Percentiles rank a stretch among this genome's conserved stretches.
These are phyloP conservation scores for Stipa capillata DNA, from an alignment of 176 grass and related monocot genomes.

Conservation along the genomic window DNA sequence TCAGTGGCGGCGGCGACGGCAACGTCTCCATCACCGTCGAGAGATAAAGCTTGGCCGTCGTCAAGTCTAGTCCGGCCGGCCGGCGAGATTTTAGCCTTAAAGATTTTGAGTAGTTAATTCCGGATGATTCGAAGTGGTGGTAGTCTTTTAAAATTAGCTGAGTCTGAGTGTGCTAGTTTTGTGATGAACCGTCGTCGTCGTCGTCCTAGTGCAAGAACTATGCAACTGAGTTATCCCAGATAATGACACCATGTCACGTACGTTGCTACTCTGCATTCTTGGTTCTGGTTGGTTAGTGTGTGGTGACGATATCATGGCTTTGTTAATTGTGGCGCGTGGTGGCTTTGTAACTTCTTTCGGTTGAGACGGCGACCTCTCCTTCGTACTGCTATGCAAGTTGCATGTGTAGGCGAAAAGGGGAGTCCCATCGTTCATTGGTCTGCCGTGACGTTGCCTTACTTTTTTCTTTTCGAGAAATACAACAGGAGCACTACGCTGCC, in stretches of 20 bases:
- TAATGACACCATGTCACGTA: neutral
- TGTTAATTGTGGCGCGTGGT: no score
- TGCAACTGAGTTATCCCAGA: neutral
- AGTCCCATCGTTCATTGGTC: neutral
- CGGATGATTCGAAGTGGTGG: no score
- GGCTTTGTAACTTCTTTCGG: neutral
- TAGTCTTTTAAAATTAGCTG: no score
- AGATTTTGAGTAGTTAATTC: no score
- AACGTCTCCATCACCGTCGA: constrained; percentile 22
- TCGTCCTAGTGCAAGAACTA: neutral
- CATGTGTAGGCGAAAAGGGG: neutral
- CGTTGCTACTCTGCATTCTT: neutral
- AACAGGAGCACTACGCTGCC: no score
- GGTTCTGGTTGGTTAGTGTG: no score
- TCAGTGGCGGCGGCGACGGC: neutral
- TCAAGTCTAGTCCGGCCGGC: neutral
- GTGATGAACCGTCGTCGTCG: no score
- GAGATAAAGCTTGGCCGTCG: constrained; percentile 5
- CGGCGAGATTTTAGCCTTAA: neutral
- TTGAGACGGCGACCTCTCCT: neutral
- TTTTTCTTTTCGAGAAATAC: no score
- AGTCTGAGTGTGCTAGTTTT: no score
- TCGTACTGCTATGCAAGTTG: neutral
- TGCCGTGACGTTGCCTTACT: no score
- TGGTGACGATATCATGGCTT: neutral